Evolutionary conservation across 495 filamentous ascomycete species (phyloP).

Genomic region (Podospora tetraspora): DNA sequence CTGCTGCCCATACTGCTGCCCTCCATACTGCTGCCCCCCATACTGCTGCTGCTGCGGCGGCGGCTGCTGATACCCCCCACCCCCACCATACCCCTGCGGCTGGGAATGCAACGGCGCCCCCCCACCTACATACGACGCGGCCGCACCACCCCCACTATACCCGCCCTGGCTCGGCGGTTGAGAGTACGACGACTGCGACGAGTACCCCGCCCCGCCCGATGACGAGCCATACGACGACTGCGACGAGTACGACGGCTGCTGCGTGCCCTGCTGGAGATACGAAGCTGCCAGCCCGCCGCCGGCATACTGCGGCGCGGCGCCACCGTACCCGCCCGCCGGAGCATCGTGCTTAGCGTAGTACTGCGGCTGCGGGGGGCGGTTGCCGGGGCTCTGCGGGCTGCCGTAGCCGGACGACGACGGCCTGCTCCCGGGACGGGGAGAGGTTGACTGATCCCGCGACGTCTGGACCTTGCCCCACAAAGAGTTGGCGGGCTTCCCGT

Average conservation of each 20-base stretch:
- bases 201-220: neutral
- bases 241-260: conserved; percentile 1
- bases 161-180: conserved; percentile 1
- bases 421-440: conserved; percentile 3
- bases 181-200: neutral
- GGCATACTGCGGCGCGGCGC: neutral
- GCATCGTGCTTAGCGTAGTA: conserved; percentile 1
- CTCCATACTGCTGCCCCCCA: conserved; percentile 4
- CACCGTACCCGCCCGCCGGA: conserved; percentile 9
- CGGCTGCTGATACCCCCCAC: neutral
- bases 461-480: conserved; percentile 48
- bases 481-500: conserved; percentile 45
- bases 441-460: conserved; percentile 13
- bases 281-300: neutral
- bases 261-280: neutral
- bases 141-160: neutral
- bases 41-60: neutral
- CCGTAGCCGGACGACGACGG: conserved; percentile 2
- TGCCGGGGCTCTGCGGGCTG: neutral
- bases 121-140: neutral
- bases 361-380: neutral
- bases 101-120: neutral
- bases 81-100: neutral
- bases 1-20: neutral
- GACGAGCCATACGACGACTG: neutral